phyloP scores from a whole-genome alignment of 2,329 filamentous ascomycete species.

The Gyromitra esculenta region DNA sequence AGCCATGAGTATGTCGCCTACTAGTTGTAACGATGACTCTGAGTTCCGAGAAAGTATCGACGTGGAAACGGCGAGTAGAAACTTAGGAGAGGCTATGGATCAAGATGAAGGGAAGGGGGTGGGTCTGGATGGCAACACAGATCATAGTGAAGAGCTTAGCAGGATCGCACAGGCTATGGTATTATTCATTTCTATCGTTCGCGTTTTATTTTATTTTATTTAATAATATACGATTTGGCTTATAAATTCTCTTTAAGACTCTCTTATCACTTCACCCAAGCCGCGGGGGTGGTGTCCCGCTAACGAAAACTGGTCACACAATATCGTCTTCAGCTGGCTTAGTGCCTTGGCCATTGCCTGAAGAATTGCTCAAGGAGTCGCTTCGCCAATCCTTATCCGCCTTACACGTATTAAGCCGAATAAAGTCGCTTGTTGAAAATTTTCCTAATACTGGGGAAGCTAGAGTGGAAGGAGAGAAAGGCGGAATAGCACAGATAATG shows the following conservation, averaged over 20 bases:
- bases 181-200: not conserved
- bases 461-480: slow-evolving; percentile 17
- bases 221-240: not conserved
- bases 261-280: slow-evolving; percentile 49
- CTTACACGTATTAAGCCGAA: slow-evolving; percentile 45
- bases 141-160: slow-evolving; percentile 28
- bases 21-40: slow-evolving; percentile 16
- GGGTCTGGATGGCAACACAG: slow-evolving; percentile 3
- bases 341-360: slow-evolving; percentile 45
- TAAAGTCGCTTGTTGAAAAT: slow-evolving; percentile 40
- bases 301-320: slow-evolving; percentile 1
- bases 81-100: slow-evolving; percentile 16
- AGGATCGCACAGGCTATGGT: slow-evolving; percentile 53
- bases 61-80: slow-evolving; percentile 31
- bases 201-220: not conserved
- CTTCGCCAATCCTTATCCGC: slow-evolving; percentile 50
- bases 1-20: slow-evolving; percentile 39
- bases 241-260: slow-evolving; percentile 28
- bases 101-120: slow-evolving; percentile 2
- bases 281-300: not conserved
- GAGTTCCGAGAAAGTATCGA: slow-evolving; percentile 22
- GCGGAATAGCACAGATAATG: slow-evolving; percentile 47
- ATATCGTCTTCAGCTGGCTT: not conserved
- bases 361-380: slow-evolving; percentile 53
- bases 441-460: not conserved